These are phyloP conservation scores for Fagus sylvatica DNA, from an alignment of 306 rosid species.

Conservation along the genomic window DNA sequence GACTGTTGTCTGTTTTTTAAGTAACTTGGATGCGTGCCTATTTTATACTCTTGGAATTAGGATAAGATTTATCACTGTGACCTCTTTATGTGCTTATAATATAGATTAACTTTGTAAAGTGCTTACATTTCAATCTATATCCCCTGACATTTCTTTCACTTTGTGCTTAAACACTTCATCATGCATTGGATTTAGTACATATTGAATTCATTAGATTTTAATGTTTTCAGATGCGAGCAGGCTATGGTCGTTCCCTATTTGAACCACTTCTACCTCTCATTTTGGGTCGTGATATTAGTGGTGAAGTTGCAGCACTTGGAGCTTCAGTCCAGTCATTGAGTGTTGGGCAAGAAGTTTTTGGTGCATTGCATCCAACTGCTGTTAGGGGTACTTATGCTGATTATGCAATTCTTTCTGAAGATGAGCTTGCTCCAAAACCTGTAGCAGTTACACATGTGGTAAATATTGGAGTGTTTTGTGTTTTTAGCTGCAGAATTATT, in stretches of 20 bases:
- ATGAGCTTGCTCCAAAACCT: conserved; percentile 77
- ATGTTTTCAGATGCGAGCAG: conserved; percentile 75
- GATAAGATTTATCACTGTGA: neutral
- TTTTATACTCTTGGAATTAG: neutral
- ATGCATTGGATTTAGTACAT: neutral
- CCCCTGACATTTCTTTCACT: neutral
- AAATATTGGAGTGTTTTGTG: conserved; percentile 27
- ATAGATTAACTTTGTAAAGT: neutral
- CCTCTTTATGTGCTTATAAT: neutral
- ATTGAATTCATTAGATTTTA: neutral
- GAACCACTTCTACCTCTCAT: conserved; percentile 74
- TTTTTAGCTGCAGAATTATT: conserved; percentile 9
- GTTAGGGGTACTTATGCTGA: conserved; percentile 93
- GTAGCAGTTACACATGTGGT: conserved; percentile 82
- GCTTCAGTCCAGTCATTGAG: conserved; percentile 52
- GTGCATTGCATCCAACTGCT: conserved; percentile 99
- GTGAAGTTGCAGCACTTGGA: conserved; percentile 88
- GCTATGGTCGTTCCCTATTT: conserved; percentile 87
- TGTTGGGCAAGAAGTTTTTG: conserved; percentile 85
- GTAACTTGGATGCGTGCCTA: neutral
- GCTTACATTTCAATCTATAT: neutral
- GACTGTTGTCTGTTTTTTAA: neutral
- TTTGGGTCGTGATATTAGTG: conserved; percentile 93
- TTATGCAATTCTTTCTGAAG: conserved; percentile 80
- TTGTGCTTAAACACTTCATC: neutral